Conservation (phyloP, 2,329 filamentous ascomycete genomes). For the Talaromyces rugulosus region DNA sequence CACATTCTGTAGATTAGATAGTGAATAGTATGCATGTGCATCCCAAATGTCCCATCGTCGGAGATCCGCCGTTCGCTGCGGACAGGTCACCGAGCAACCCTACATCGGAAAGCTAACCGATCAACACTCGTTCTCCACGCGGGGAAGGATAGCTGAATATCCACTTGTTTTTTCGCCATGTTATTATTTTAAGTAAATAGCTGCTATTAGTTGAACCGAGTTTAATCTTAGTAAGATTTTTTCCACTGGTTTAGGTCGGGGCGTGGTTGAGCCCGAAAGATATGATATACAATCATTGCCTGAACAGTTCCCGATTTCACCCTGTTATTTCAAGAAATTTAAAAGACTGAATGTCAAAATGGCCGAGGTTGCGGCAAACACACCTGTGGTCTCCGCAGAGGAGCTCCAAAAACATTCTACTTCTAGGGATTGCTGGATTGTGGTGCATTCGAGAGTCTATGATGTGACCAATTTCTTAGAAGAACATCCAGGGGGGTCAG, state of each 20-base stretch:
- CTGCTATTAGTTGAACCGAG: no score
- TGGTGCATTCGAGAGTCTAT: slow-evolving; percentile 83
- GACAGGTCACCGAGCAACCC: no score
- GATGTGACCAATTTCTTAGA: slow-evolving; percentile 89
- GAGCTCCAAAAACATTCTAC: slow-evolving; percentile 6
- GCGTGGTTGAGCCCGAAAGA: not conserved
- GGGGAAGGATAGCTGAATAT: not conserved
- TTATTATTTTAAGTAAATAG: not conserved
- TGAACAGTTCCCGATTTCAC: not conserved
- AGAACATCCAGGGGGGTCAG: slow-evolving; percentile 78
- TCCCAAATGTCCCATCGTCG: not conserved
- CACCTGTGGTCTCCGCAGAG: not conserved
- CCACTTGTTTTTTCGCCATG: not conserved
- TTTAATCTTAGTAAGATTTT: not conserved
- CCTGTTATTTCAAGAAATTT: not conserved
- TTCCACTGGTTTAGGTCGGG: not conserved
- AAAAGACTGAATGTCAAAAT: not conserved
- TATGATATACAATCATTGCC: not conserved
- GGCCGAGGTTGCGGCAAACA: not conserved
- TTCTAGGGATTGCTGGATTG: slow-evolving; percentile 6
- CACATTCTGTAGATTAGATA: no score
- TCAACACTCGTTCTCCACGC: not conserved
- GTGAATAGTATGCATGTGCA: not conserved
- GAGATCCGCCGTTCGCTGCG: not conserved
- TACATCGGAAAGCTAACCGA: not conserved